phyloP scores from a whole-genome alignment of 352 stramenopile species.

The Globisporangium parvum region DNA sequence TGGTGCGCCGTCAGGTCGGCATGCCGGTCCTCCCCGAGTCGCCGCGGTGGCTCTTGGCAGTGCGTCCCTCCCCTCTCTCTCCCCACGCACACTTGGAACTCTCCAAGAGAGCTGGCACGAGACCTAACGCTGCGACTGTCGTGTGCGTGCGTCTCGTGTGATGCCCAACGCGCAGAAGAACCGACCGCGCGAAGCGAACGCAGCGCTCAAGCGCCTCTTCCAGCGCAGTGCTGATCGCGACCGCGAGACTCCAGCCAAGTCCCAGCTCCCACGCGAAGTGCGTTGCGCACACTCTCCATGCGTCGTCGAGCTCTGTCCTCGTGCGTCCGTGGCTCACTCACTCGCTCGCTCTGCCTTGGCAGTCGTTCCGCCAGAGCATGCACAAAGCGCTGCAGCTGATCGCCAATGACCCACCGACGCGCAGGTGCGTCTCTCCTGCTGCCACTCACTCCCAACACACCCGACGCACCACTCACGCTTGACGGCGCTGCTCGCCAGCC shows the following conservation, averaged over 20 bases:
- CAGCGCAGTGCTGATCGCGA: conserved; percentile 1
- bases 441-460: background rate
- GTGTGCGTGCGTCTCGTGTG: background rate
- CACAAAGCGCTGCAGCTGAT: background rate
- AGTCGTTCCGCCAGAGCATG: background rate
- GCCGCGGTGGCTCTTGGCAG: conserved; percentile 55
- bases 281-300: background rate
- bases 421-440: background rate
- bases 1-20: conserved; percentile 29
- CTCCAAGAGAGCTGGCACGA: background rate
- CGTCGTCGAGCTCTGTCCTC: background rate
- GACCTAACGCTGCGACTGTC: background rate
- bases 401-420: background rate
- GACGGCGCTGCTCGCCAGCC: conserved; percentile 12
- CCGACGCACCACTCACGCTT: background rate
- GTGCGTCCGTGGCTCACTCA: background rate
- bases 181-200: conserved; percentile 32
- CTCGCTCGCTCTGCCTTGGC: no score
- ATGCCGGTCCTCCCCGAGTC: conserved; percentile 70
- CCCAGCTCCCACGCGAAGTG: background rate
- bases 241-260: background rate
- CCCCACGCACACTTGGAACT: no score
- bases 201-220: conserved; percentile 24
- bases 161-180: conserved; percentile 38
- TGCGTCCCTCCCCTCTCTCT: conserved; percentile 11